Evolutionary conservation across 2,329 filamentous ascomycete species (phyloP).

Genomic region (Trichoderma atroviride): DNA sequence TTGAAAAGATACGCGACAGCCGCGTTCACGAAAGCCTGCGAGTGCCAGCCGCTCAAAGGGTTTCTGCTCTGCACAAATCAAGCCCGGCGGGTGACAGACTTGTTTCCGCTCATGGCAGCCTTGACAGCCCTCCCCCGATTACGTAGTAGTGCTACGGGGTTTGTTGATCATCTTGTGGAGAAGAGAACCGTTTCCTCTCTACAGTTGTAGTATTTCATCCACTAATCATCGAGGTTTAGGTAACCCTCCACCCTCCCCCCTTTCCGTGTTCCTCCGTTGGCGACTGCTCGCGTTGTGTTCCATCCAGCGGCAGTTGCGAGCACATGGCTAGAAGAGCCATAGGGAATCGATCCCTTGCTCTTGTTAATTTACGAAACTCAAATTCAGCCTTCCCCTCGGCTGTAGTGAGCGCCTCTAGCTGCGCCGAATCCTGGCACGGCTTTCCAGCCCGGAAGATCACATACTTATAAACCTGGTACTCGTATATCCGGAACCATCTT

Average conservation of each 20-base stretch:
- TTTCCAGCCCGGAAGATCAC: not conserved
- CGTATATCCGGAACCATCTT: not conserved
- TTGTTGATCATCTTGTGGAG: slow-evolving; percentile 19
- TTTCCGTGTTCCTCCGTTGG: not conserved
- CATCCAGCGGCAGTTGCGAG: not conserved
- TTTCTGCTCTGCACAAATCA: slow-evolving; percentile 6
- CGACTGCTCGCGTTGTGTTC: not conserved
- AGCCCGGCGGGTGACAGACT: slow-evolving; percentile 6
- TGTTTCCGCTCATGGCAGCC: not conserved
- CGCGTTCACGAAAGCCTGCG: not conserved
- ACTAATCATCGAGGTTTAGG: not conserved
- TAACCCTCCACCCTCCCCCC: not conserved
- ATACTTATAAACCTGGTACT: not conserved
- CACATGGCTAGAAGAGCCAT: not conserved
- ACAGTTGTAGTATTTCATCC: not conserved
- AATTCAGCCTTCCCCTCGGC: not conserved
- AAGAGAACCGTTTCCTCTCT: not conserved
- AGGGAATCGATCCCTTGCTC: not conserved
- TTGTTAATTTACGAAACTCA: not conserved
- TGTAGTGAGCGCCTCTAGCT: not conserved
- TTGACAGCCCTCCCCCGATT: not conserved
- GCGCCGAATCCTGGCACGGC: not conserved
- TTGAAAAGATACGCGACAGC: not conserved
- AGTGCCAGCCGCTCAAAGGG: not conserved
- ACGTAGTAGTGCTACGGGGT: not conserved